phyloP scores from a whole-genome alignment of 2,329 filamentous ascomycete species.

The Graphilbum ipis-grandicollis region DNA sequence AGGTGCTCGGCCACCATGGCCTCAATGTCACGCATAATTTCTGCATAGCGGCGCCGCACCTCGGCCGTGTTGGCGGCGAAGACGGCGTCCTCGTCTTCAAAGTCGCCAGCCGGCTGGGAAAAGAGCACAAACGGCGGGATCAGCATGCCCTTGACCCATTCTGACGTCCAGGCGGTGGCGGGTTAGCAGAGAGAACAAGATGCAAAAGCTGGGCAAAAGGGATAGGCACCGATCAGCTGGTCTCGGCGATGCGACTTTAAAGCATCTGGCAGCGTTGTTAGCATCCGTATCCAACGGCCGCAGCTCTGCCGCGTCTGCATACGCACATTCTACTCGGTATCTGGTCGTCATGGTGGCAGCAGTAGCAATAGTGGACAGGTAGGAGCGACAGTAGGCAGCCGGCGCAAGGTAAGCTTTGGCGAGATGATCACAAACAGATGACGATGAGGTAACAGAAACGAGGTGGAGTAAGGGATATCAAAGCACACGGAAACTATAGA shows the following conservation, averaged over 20 bases:
- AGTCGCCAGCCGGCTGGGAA: slow-evolving; percentile 80
- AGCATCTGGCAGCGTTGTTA: slow-evolving; percentile 31
- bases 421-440: too few relatives aligned
- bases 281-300: too few relatives aligned
- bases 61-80: slow-evolving; percentile 59
- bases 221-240: slow-evolving; percentile 45
- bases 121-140: slow-evolving; percentile 94
- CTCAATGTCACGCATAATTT: slow-evolving; percentile 92
- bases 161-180: slow-evolving; percentile 20
- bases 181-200: not conserved
- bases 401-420: too few relatives aligned
- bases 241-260: slow-evolving; percentile 77
- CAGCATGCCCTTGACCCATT: slow-evolving; percentile 93
- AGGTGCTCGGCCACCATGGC: slow-evolving; percentile 83
- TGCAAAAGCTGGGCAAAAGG: not conserved
- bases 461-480: too few relatives aligned
- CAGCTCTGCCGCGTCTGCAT: not conserved
- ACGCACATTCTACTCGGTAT: slow-evolving; percentile 63
- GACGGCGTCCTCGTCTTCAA: slow-evolving; percentile 48
- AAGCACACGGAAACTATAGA: too few relatives aligned
- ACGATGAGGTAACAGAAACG: too few relatives aligned
- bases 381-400: too few relatives aligned
- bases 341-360: too few relatives aligned
- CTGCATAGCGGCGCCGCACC: slow-evolving; percentile 76
- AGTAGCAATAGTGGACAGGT: too few relatives aligned